Evolutionary conservation across 805 yeast genomes (phyloP).

Genomic region (Metschnikowia chrysomelidarum): DNA sequence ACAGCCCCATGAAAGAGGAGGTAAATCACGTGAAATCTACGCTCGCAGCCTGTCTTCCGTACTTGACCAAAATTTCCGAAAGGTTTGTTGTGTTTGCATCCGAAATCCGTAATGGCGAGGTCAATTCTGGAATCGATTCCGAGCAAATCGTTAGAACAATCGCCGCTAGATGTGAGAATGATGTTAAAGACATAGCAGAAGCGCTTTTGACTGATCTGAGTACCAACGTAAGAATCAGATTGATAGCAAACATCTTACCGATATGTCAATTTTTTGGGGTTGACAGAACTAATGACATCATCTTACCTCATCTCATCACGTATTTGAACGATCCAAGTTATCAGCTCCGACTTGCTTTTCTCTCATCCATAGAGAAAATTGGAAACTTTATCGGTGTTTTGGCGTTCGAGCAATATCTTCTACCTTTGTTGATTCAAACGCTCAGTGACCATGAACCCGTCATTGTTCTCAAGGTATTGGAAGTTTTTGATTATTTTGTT

Average conservation of each 20-base stretch:
- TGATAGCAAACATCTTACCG: constrained; percentile 70
- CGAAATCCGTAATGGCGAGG: constrained; percentile 19
- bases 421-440: constrained; percentile 83
- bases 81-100: constrained; percentile 36
- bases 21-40: constrained; percentile 47
- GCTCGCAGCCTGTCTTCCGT: constrained; percentile 72
- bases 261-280: constrained; percentile 81
- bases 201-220: constrained; percentile 67
- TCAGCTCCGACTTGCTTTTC: constrained; percentile 65
- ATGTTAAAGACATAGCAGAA: constrained; percentile 63
- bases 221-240: constrained; percentile 62
- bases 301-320: constrained; percentile 87
- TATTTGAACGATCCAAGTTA: constrained; percentile 79
- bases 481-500: constrained; percentile 36
- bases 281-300: constrained; percentile 83
- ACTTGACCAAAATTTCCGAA: constrained; percentile 62
- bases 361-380: constrained; percentile 67
- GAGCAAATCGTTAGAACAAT: constrained; percentile 3
- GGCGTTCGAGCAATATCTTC: constrained; percentile 80
- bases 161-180: constrained; percentile 5
- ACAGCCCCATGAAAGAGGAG: constrained; percentile 28
- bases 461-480: constrained; percentile 69
- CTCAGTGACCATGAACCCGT: constrained; percentile 80
- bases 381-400: constrained; percentile 80
- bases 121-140: neutral